Base-by-base conservation (phyloP, 129 eudicot species). In the Tanacetum coccineum region DNA sequence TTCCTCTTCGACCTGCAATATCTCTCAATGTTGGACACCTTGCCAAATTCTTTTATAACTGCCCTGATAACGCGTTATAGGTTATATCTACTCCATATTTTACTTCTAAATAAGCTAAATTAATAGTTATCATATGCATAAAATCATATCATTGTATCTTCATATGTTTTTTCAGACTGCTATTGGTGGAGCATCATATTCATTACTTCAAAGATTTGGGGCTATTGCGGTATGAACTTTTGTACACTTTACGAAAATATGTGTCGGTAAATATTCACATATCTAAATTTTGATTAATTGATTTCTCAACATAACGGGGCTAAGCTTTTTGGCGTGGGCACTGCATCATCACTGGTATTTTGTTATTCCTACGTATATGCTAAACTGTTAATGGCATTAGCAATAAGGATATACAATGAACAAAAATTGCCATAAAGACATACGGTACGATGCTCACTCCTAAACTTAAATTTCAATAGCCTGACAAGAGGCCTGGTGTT, bases 41-140 rank as follows among this genome's bases (percentile, higher is more conserved):
- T 44, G 85, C 95, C 42, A 87, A 84, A 59, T 91, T 85, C 81
- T 88, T 91, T 19, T 80, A 87, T 32, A 79, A 76, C 53, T 91
- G 98, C 66, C 98, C 98, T 3, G 98, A 85, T 47, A 91, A 91
- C 44, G 98, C 96, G 0, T 91, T 91, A 78, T 96, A 91, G 96
- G 97, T 84, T 63, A 68, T 49, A 10, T 52, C 3, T 40, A 59
- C 9, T 50, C 52, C 55, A 15, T 9, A 22, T 49, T 20, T 51
- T 13, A 14, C 11, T 6, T 9, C 30, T 62, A n/a, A 61, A 22
- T 17, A 14, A 48, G 46, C 10, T 52, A 17, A 26, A 30, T n/a
- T 9, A 26, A 47, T 17, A 28, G 48, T 21, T 71, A 25, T 64
- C 59, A 49, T 30, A 36, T 49, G 17, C 52, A 46, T 11, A 1